Conservation (phyloP, 768 basidiomycete genomes). For the Dioszegia crocea region DNA sequence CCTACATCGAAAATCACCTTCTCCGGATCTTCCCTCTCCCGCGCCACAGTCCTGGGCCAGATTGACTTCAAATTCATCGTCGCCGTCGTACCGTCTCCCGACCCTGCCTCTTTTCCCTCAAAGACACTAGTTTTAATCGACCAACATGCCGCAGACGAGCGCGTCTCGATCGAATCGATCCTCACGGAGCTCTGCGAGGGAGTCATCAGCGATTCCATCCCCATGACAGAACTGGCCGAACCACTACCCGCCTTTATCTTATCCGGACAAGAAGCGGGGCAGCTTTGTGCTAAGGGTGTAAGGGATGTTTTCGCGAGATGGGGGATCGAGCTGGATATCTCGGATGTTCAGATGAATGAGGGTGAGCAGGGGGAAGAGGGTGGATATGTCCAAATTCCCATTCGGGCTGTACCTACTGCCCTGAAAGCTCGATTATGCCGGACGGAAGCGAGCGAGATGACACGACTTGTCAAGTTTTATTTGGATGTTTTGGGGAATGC, state of each 20-base stretch:
- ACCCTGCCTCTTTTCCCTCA: conserved; percentile 2
- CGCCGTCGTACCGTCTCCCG: conserved; percentile 52
- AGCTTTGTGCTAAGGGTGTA: conserved; percentile 48
- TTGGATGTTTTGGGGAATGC: conserved; percentile 63
- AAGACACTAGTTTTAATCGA: conserved; percentile 71
- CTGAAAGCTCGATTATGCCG: conserved; percentile 39
- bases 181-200: conserved; percentile 69
- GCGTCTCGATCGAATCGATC: conserved; percentile 81
- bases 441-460: conserved; percentile 62
- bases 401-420: conserved; percentile 28
- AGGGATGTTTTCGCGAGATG: conserved; percentile 33
- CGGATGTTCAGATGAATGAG: neutral
- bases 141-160: conserved; percentile 98
- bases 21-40: conserved; percentile 49
- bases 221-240: conserved; percentile 51
- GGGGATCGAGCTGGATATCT: conserved; percentile 37
- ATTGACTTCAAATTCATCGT: conserved; percentile 88
- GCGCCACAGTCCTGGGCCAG: conserved; percentile 68
- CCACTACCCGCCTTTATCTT: conserved; percentile 62
- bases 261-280: conserved; percentile 61
- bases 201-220: conserved; percentile 54
- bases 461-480: conserved; percentile 68
- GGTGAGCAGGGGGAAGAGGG: neutral
- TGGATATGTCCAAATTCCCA: conserved; percentile 13
- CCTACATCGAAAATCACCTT: neutral